phyloP scores from a whole-genome alignment of 306 rosid species.

The Biancaea sappan region DNA sequence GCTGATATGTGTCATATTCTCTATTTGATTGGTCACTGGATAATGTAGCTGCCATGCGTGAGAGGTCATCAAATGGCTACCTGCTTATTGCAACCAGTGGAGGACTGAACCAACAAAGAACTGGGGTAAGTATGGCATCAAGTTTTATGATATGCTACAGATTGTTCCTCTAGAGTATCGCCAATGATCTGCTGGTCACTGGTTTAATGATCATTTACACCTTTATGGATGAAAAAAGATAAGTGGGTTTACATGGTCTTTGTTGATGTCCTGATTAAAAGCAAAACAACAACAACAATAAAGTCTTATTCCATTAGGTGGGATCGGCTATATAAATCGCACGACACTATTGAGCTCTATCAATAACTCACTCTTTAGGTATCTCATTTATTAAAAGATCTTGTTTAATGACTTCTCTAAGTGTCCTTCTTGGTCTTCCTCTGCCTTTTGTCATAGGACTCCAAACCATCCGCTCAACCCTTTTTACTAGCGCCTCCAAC shows the following conservation, averaged over 20 bases:
- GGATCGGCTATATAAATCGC: too few relatives aligned
- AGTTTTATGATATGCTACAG: constrained; percentile 24
- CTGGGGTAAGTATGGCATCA: constrained; percentile 70
- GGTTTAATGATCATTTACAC: constrained; percentile 10
- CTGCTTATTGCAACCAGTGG: constrained; percentile 97
- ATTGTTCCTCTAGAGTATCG: background rate
- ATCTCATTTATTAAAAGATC: too few relatives aligned
- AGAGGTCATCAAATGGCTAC: constrained; percentile 79
- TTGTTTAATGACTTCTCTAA: too few relatives aligned
- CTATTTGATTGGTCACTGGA: constrained; percentile 34
- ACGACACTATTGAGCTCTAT: too few relatives aligned
- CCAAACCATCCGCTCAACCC: too few relatives aligned
- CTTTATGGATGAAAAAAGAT: background rate
- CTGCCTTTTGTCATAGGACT: too few relatives aligned
- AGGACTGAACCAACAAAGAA: constrained; percentile 96
- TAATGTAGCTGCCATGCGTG: constrained; percentile 64
- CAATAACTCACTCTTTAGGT: too few relatives aligned
- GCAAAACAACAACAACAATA: too few relatives aligned
- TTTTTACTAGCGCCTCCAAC: too few relatives aligned
- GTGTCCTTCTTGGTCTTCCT: too few relatives aligned
- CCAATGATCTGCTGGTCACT: constrained; percentile 14
- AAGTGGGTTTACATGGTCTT: background rate
- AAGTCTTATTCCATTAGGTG: too few relatives aligned
- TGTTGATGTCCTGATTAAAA: constrained; percentile 15
- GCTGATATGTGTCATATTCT: constrained; percentile 26